Evolutionary conservation across 208 protist species (phyloP), one percentile per base, ranked within the genome.

Genomic region (Herpetomonas tarakana): DNA sequence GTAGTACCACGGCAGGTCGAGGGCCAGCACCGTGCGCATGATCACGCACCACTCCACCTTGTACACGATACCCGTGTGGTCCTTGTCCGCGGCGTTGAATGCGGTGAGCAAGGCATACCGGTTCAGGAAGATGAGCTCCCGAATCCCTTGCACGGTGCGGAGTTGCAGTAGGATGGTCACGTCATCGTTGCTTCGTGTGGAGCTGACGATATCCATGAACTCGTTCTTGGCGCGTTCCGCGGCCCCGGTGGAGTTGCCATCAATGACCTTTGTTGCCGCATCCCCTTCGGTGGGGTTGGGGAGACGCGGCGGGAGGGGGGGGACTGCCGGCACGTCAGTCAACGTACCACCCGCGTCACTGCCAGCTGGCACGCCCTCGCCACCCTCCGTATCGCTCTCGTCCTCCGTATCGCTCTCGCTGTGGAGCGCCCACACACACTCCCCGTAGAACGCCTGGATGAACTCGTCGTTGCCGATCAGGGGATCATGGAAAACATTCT

Each of bases 1-100:
- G 69, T 83, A 92, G 59, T 89, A 92, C 89, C 89, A 96, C 24
- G 89, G 86, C 28, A 96, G 61, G 52, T 93, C 83, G 4, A 93
- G 51, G 21, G 76, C 71, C 19, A 92, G 58, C 27, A 92, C 77
- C 29, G 77, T 74, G 11, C 76, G 68, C 78, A 91, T 84, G 35
- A 92, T 76, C 9, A 78, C 73, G 54, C 74, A 78, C 87, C 89
- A 96, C 69, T 93, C 86, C 4, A 83, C 67, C 76, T 96, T 93
- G 66, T 86, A 91, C 50, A 96, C 73, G 26, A 77, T 76, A 28
- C 89, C 89, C 30, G 61, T 79, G 53, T 78, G 66, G 50, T 62
- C 67, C 65, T 85, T 75, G 30, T 96, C 89, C 14, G 76, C 78
- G 21, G 70, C 56, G 52, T 83, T 86, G 61, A 96, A 96, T 16